phyloP scores from a whole-genome alignment of 345 rosid species.

The Aquilaria yunnanensis region DNA sequence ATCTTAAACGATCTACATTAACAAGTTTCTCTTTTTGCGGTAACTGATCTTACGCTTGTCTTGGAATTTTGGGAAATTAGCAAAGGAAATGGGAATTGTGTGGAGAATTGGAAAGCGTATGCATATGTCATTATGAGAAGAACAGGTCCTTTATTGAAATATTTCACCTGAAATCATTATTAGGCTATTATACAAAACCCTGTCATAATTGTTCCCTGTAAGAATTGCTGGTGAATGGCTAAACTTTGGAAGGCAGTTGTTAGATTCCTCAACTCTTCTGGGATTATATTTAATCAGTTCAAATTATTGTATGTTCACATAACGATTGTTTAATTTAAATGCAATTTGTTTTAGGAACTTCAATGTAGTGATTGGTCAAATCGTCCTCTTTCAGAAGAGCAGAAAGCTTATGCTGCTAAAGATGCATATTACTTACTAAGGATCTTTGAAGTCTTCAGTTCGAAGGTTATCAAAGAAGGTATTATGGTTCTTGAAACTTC shows the following conservation, averaged over 20 bases:
- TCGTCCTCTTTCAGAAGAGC: slow-evolving; percentile 93
- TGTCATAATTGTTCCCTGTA: not conserved
- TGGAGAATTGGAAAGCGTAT: no score
- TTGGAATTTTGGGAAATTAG: no score
- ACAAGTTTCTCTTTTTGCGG: no score
- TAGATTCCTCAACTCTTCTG: no score
- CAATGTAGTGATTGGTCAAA: slow-evolving; percentile 98
- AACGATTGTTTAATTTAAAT: slow-evolving; percentile 21
- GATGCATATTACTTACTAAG: slow-evolving; percentile 91
- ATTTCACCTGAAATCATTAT: no score
- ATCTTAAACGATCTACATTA: no score
- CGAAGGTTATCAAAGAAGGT: slow-evolving; percentile 52
- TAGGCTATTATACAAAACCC: no score
- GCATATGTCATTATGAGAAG: no score
- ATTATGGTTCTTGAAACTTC: slow-evolving; percentile 8
- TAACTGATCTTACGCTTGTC: no score
- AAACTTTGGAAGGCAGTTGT: no score
- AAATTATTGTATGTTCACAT: slow-evolving; percentile 8
- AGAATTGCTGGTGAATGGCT: not conserved
- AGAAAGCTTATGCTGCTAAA: slow-evolving; percentile 73
- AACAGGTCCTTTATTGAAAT: no score
- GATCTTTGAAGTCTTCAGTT: slow-evolving; percentile 48
- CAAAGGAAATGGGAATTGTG: no score
- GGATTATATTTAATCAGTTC: not conserved
- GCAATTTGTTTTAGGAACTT: slow-evolving; percentile 65